These are phyloP conservation scores for Globisporangium splendens DNA, from an alignment of 352 stramenopile genomes.

Conservation along the genomic window DNA sequence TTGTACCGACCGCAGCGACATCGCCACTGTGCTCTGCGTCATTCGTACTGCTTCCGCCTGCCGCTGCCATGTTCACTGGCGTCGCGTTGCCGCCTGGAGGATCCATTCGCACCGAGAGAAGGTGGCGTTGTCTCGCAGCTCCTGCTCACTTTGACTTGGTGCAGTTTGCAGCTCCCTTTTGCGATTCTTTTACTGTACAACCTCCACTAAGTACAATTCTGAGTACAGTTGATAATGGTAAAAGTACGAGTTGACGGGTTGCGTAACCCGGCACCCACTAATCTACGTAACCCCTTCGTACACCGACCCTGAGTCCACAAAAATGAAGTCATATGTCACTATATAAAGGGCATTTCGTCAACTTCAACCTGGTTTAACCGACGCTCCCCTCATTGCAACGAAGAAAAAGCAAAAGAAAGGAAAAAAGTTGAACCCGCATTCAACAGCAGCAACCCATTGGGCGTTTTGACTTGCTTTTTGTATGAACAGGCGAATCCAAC, in stretches of 20 bases:
- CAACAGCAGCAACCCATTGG: neutral
- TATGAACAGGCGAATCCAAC: neutral
- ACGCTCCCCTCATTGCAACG: neutral
- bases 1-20: neutral
- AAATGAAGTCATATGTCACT: neutral
- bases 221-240: neutral
- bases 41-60: conserved; percentile 6
- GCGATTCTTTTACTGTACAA: too few relatives aligned
- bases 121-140: neutral
- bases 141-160: too few relatives aligned
- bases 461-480: neutral
- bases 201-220: neutral
- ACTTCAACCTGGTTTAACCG: neutral
- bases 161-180: too few relatives aligned
- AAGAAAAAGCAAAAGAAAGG: neutral
- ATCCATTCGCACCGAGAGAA: neutral
- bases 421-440: neutral
- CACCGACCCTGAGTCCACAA: neutral
- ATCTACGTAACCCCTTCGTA: neutral
- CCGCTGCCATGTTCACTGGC: neutral
- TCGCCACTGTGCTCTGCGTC: neutral
- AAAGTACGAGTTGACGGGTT: conserved; percentile 2
- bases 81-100: neutral
- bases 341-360: neutral
- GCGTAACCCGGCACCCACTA: conserved; percentile 6